Conservation (phyloP, 345 rosid species). For the Erodium maritimum region DNA sequence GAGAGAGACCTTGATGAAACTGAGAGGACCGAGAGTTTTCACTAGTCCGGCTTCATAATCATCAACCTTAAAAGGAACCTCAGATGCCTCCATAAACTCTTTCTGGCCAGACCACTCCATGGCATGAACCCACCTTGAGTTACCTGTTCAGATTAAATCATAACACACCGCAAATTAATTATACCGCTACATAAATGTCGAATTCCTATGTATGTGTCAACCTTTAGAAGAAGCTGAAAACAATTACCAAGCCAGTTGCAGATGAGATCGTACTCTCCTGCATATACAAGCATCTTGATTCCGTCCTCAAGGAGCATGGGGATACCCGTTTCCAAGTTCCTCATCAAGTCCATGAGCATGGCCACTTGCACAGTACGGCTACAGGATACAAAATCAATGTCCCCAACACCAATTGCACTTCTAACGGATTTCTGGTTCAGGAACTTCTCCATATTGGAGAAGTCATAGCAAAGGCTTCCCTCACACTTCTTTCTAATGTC, state of each 20-base stretch:
- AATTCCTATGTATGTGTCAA: background rate
- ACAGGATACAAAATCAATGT: conserved; percentile 80
- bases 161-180: background rate
- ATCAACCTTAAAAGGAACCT: conserved; percentile 61
- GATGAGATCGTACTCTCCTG: conserved; percentile 97
- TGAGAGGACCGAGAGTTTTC: conserved; percentile 61
- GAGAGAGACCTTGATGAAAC: conserved; percentile 73
- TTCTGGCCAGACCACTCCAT: conserved; percentile 93
- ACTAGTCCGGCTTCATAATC: conserved; percentile 68
- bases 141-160: conserved; percentile 35
- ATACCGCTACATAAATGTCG: too few species aligned
- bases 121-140: conserved; percentile 97
- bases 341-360: conserved; percentile 94
- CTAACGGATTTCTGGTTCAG: conserved; percentile 58
- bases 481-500: conserved; percentile 85
- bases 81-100: conserved; percentile 46
- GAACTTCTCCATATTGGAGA: conserved; percentile 95
- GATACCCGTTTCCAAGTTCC: conserved; percentile 85
- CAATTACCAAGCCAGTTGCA: conserved; percentile 99
- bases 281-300: conserved; percentile 76
- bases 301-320: conserved; percentile 93
- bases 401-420: conserved; percentile 76
- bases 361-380: conserved; percentile 75
- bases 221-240: background rate
- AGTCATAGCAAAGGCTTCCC: conserved; percentile 90